These are phyloP conservation scores for Escallonia rubra DNA, from an alignment of 129 eudicot genomes.

Conservation along the genomic window DNA sequence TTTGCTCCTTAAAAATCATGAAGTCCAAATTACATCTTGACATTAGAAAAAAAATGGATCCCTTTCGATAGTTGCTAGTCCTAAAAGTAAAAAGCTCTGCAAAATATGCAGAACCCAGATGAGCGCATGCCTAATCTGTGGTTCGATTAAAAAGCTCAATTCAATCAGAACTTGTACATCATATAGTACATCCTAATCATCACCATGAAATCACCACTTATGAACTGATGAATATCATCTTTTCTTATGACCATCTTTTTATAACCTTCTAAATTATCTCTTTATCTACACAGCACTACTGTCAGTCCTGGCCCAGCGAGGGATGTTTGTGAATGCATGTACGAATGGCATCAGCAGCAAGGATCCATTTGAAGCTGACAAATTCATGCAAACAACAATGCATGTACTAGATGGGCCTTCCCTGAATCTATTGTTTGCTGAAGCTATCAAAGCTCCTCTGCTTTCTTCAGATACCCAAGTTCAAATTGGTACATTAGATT, in stretches of 20 bases:
- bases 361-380: constrained; percentile 57
- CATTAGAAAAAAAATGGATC: no score
- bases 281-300: constrained; percentile 53
- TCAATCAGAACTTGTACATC: no score
- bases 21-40: no score
- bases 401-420: constrained; percentile 41
- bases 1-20: no score
- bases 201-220: not conserved
- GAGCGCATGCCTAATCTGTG: no score
- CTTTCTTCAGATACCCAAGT: constrained; percentile 87
- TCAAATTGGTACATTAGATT: constrained; percentile 69
- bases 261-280: not conserved
- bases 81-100: no score
- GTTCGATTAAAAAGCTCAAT: no score
- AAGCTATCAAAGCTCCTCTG: constrained; percentile 83
- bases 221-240: not conserved
- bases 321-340: constrained; percentile 56
- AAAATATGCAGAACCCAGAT: no score
- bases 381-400: constrained; percentile 52
- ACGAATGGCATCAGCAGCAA: constrained; percentile 22
- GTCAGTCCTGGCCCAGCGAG: constrained; percentile 75
- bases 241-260: constrained; percentile 1
- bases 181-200: no score
- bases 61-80: no score
- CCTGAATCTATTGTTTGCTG: constrained; percentile 78